Percentiles rank a stretch among this genome's conserved stretches.
These are phyloP conservation scores for Neotropicomus parvogracilis DNA, from an alignment of 1,284 basidiomycete genomes.

Conservation along the genomic window DNA sequence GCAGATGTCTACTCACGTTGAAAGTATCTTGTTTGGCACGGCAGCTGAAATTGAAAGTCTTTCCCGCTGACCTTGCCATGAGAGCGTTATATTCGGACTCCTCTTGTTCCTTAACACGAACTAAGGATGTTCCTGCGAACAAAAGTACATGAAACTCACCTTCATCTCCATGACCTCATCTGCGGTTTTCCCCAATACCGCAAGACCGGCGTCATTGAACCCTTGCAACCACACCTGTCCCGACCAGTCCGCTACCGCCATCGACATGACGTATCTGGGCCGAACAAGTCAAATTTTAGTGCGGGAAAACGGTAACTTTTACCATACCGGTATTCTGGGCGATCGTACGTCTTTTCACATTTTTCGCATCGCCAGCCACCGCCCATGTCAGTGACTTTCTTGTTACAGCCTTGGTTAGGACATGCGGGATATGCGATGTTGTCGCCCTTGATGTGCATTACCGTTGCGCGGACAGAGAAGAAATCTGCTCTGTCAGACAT, in stretches of 20 bases:
- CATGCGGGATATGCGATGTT: conserved; percentile 92
- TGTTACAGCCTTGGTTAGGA: conserved; percentile 78
- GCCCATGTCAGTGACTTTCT: conserved; percentile 79
- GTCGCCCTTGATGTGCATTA: conserved; percentile 88
- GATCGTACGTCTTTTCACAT: conserved; percentile 72
- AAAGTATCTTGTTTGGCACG: conserved; percentile 86
- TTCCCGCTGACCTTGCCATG: conserved; percentile 65
- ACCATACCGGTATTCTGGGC: conserved; percentile 78
- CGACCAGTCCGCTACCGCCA: conserved; percentile 88
- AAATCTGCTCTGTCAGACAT: conserved; percentile 77
- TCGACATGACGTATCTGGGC: conserved; percentile 80
- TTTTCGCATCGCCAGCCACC: conserved; percentile 91
- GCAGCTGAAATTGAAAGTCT: conserved; percentile 81
- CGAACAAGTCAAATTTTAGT: conserved; percentile 3
- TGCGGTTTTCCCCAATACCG: conserved; percentile 77
- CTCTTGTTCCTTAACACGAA: conserved; percentile 52
- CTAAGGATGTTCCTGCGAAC: neutral
- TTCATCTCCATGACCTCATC: conserved; percentile 76
- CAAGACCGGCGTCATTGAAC: conserved; percentile 89
- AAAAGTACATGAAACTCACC: conserved; percentile 30
- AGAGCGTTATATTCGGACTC: conserved; percentile 61
- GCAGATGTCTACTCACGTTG: conserved; percentile 58
- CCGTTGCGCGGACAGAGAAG: conserved; percentile 81
- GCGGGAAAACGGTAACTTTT: neutral
- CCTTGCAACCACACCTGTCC: conserved; percentile 91